These are phyloP conservation scores for Rehmannia glutinosa DNA, from an alignment of 257 asterid species.

Conservation along the genomic window DNA sequence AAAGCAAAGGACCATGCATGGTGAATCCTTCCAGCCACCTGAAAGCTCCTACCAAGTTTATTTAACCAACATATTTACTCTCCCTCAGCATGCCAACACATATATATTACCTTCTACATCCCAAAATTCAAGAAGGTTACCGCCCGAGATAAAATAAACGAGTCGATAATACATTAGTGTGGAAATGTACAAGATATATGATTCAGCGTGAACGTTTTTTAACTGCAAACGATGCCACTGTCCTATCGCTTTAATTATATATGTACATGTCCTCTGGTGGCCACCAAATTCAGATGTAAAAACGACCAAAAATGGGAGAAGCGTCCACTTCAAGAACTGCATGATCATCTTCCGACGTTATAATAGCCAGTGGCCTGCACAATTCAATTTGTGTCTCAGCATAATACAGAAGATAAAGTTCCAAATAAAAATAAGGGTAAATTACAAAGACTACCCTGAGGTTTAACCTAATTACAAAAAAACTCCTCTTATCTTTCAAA, in stretches of 20 bases:
- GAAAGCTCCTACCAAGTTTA: not conserved
- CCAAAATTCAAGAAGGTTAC: conserved; percentile 36
- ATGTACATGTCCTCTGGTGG: conserved; percentile 18
- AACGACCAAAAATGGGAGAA: conserved; percentile 11
- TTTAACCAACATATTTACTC: not conserved
- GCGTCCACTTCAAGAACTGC: conserved; percentile 20
- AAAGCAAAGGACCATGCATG: not conserved
- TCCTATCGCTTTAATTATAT: conserved; percentile 10
- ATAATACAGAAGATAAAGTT: not conserved
- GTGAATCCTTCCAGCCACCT: not conserved
- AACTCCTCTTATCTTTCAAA: not conserved
- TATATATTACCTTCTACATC: conserved; percentile 27
- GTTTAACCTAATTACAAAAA: not conserved
- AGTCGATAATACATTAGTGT: conserved; percentile 1
- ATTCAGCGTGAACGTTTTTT: not conserved
- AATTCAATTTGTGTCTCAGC: not conserved
- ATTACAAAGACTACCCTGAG: not conserved
- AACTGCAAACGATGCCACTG: conserved; percentile 5
- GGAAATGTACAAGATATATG: conserved; percentile 18
- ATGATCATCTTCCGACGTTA: conserved; percentile 2
- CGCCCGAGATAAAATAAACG: conserved; percentile 11
- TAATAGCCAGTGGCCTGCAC: conserved; percentile 29
- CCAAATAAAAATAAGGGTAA: not conserved
- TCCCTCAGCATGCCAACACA: conserved; percentile 13
- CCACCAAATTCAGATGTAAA: not conserved